Evolutionary conservation across 78 protist genomes (phyloP), one percentile per base, ranked within the genome.

Genomic region (Chrysochromulina tobinii): DNA sequence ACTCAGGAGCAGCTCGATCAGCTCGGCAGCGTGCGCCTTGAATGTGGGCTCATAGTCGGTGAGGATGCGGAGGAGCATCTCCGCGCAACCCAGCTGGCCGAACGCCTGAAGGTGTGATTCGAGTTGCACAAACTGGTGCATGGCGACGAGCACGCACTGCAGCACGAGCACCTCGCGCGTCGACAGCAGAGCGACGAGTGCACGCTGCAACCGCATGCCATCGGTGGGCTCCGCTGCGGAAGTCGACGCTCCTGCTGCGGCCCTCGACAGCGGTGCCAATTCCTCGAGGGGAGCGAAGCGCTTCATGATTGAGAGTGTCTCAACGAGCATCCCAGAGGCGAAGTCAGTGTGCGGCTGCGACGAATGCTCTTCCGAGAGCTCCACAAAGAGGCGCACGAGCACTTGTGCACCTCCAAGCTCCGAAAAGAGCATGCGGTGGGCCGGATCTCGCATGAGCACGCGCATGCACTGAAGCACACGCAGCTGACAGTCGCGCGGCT

Each of bases 101-200:
- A 81, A 27, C 18, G 92, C 72, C 58, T 48, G 83, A 20, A 7
- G 2, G 48, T 17, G 27, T 17, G 20, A 17, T 9, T 20, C 12
- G 58, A 7, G 69, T 25, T 87, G 48, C n/a, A 53, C 90, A 6
- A 53, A 61, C 58, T 55, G 25, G 48, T 51, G 5, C 25, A 61
- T 18, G 5, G 75, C 66, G 54, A 77, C 77, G 69, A 89, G 87
- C 48, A 77, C 92, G 61, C 92, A 61, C 87, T 89, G 92, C 79
- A 89, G 92, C 54, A 89, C 73, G 57, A 57, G 53, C 3, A 67
- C 55, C 14, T 89, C 92, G n/a, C 59, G 54, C 14, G 92, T 75
- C 14, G 87, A 59, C 38, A 89, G 87, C 48, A 89, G 61, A 11
- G 55, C 12, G 1, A 50, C 84, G 1, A 75, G 58, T 15, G 58